Evolutionary conservation across 495 filamentous ascomycete species (phyloP).

Genomic region (Daldinia bambusicola): DNA sequence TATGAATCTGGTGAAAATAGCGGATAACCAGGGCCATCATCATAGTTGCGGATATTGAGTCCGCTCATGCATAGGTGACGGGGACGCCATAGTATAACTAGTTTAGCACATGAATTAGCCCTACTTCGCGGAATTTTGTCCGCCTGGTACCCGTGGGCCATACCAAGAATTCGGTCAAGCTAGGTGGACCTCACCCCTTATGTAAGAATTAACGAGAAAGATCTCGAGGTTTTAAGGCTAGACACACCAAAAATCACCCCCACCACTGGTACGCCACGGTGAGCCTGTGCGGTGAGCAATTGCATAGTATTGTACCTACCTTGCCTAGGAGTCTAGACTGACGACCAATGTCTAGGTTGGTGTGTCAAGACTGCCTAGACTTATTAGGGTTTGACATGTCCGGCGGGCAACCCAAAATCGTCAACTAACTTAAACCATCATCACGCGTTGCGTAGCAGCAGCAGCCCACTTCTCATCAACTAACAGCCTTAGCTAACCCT

Average conservation of each 20-base stretch:
- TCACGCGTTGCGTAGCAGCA: slow-evolving; percentile 7
- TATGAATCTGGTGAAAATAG: not conserved
- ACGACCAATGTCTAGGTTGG: not conserved
- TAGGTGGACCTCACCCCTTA: not conserved
- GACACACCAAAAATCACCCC: not conserved
- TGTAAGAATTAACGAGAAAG: not conserved
- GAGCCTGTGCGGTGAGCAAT: not conserved
- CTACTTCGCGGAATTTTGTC: slow-evolving; percentile 12
- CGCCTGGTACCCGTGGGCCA: not conserved
- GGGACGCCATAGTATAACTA: not conserved
- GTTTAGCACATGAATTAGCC: slow-evolving; percentile 9
- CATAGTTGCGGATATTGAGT: slow-evolving; percentile 34
- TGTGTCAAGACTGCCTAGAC: not conserved
- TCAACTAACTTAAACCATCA: slow-evolving; percentile 11
- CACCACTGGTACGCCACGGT: slow-evolving; percentile 15
- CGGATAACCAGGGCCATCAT: slow-evolving; percentile 7
- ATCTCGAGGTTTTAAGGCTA: slow-evolving; percentile 10
- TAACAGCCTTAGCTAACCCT: slow-evolving; percentile 8
- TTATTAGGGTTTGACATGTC: slow-evolving; percentile 10
- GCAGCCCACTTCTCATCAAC: not conserved
- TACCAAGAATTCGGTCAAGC: slow-evolving; percentile 2
- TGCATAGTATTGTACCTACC: too few species aligned
- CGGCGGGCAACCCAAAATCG: slow-evolving; percentile 10
- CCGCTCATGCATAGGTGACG: slow-evolving; percentile 33
- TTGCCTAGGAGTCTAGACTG: slow-evolving; percentile 2